Percentiles rank a stretch among this genome's conserved stretches.
phyloP scores from a whole-genome alignment of 306 rosid species.

The Myrica gale region DNA sequence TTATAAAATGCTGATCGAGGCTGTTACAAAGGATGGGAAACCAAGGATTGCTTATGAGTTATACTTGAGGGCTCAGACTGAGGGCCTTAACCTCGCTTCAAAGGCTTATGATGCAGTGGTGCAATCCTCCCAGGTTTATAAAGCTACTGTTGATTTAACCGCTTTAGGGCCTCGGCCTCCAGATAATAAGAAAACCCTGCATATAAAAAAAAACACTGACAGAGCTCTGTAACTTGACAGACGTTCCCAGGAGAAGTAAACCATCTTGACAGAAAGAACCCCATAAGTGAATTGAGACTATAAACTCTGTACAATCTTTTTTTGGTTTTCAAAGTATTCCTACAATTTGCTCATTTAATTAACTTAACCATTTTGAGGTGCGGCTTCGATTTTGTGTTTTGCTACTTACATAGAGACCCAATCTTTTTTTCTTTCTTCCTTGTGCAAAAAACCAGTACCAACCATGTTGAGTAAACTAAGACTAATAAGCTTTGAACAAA shows the following conservation, averaged over 20 bases:
- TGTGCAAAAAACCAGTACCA: background rate
- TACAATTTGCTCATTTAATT: constrained; percentile 34
- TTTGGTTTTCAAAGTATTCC: constrained; percentile 12
- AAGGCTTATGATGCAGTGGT: constrained; percentile 71
- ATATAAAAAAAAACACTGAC: constrained; percentile 35
- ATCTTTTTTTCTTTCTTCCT: background rate
- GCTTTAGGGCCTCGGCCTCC: constrained; percentile 69
- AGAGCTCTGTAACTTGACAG: constrained; percentile 42
- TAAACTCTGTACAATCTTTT: constrained; percentile 23
- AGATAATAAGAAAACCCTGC: constrained; percentile 42
- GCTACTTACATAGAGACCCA: background rate
- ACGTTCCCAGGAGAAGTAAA: constrained; percentile 36
- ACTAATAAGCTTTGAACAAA: too few species aligned
- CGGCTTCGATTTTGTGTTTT: background rate
- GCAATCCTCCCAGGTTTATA: constrained; percentile 48
- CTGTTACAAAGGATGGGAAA: constrained; percentile 80
- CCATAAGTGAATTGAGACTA: constrained; percentile 23
- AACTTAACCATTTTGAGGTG: background rate
- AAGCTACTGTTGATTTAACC: constrained; percentile 52
- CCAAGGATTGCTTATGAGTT: constrained; percentile 84
- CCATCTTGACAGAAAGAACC: constrained; percentile 38
- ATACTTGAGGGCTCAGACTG: constrained; percentile 61
- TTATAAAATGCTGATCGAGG: constrained; percentile 82
- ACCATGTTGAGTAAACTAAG: too few species aligned
- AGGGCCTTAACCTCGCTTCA: constrained; percentile 60